Evolutionary conservation across 2,329 filamentous ascomycete genomes (phyloP).

Genomic region (Zopfia rhizophila): DNA sequence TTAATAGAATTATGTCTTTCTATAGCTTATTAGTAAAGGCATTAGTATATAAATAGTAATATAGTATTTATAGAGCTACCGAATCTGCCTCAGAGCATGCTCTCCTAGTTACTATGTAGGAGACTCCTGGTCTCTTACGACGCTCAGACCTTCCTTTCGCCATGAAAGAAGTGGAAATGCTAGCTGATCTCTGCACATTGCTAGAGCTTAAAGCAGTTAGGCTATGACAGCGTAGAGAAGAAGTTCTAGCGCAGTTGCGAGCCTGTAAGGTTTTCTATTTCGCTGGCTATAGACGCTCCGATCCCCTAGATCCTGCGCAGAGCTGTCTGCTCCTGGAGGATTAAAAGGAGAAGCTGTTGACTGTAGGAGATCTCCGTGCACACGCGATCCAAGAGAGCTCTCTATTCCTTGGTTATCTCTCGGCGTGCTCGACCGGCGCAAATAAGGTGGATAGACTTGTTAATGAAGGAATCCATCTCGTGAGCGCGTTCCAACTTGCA

Average conservation of each 20-base stretch:
- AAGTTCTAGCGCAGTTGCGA: slow-evolving; percentile 34
- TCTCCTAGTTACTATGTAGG: slow-evolving; percentile 44
- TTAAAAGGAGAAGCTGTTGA: slow-evolving; percentile 30
- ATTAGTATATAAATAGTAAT: slow-evolving; percentile 36
- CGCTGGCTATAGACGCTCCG: slow-evolving; percentile 50
- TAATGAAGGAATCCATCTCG: slow-evolving; percentile 55
- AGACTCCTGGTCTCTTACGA: slow-evolving; percentile 37
- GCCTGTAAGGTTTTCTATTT: slow-evolving; percentile 55
- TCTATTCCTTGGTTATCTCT: slow-evolving; percentile 21
- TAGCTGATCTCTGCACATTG: slow-evolving; percentile 5
- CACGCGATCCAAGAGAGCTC: slow-evolving; percentile 1
- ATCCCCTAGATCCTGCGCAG: slow-evolving; percentile 41
- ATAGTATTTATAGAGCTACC: neutral
- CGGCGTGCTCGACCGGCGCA: slow-evolving; percentile 28
- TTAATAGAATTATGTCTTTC: slow-evolving; percentile 53
- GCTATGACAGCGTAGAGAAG: slow-evolving; percentile 19
- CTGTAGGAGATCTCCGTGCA: slow-evolving; percentile 28
- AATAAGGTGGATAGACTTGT: slow-evolving; percentile 28
- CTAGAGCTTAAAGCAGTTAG: slow-evolving; percentile 6
- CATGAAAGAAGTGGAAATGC: slow-evolving; percentile 22
- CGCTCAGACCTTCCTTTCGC: slow-evolving; percentile 25
- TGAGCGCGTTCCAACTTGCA: slow-evolving; percentile 47
- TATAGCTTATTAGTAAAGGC: slow-evolving; percentile 51
- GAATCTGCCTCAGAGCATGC: slow-evolving; percentile 20
- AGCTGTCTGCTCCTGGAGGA: slow-evolving; percentile 44